These are phyloP conservation scores for Candida suzukii DNA, from an alignment of 805 yeast species.

Conservation along the genomic window DNA sequence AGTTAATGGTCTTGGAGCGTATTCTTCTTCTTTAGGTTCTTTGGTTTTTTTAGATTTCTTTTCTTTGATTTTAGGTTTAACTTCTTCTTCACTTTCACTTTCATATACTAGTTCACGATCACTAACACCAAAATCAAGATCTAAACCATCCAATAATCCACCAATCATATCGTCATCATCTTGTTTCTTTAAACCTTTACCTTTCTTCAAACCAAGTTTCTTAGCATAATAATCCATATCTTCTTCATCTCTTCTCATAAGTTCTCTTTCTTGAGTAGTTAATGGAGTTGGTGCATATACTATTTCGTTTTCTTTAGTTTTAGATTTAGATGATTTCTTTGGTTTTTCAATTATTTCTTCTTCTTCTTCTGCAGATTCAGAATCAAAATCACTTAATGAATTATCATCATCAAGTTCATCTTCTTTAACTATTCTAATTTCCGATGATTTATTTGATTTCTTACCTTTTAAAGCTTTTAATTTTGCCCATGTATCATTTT, in stretches of 20 bases:
- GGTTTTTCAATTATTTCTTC: too few species aligned
- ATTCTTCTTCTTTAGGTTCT: slow-evolving; percentile 4
- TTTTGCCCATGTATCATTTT: slow-evolving; percentile 8
- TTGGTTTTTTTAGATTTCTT: slow-evolving; percentile 5
- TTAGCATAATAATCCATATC: slow-evolving; percentile 81
- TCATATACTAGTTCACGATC: slow-evolving; percentile 15
- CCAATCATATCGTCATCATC: slow-evolving; percentile 74
- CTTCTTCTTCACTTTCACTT: slow-evolving; percentile 5
- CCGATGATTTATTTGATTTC: slow-evolving; percentile 10
- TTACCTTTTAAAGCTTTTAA: slow-evolving; percentile 8
- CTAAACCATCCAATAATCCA: slow-evolving; percentile 76
- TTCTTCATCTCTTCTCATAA: slow-evolving; percentile 56
- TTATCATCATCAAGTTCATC: slow-evolving; percentile 13
- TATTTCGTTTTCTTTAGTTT: too few species aligned
- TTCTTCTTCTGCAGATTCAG: too few species aligned
- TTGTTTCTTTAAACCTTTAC: slow-evolving; percentile 39
- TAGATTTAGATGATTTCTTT: too few species aligned
- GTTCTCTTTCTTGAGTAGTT: slow-evolving; percentile 40
- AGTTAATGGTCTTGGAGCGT: slow-evolving; percentile 12
- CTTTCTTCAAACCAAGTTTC: slow-evolving; percentile 61
- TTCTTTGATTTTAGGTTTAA: too few species aligned
- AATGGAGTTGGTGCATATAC: too few species aligned
- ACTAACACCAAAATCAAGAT: slow-evolving; percentile 38
- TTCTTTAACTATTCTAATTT: slow-evolving; percentile 19
- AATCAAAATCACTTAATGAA: slow-evolving; percentile 11